Evolutionary conservation across 2,329 filamentous ascomycete genomes (phyloP), one percentile per base, ranked within the genome.

Genomic region (Leptoxyphium fumago): DNA sequence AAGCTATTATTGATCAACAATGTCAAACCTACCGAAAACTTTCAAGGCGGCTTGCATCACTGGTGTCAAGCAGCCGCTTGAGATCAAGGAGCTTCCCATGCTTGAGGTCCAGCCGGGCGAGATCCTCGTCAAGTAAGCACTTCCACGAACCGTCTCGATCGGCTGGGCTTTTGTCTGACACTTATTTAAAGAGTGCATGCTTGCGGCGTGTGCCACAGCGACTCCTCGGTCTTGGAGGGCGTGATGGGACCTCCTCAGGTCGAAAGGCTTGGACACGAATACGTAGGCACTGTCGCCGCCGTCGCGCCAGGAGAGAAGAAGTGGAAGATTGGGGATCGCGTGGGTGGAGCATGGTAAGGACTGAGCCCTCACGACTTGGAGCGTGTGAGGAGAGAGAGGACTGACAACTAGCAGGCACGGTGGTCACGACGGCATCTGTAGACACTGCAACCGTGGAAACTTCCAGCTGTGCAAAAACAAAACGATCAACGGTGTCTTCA

Each of bases 191-290:
- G 32, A 59, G 73, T 84, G 2, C 65, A 78, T 8, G 82, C 82
- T 5, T 84, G 78, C 52, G 82, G 82, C 38, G 73, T 88, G 41
- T 87, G 82, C 61, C 78, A 78, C 58, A 74, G 72, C 1, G 82
- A 86, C 52, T 48, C 63, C 15, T 62, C 59, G 43, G 61, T 73
- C 1, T 65, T 70, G 41, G 40, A 55, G 2, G 75, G 76, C 18
- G 53, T 61, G 4, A 63, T 80, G 38, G 75, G 74, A 10, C 69
- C 74, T 38, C 53, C 69, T 13, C 50, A 46, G 11, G 48, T 58
- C 44, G 30, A 50, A 1, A 45, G 52, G 13, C 50, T 58, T 0
- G 83, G 83, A 17, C 83, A 88, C 61, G 82, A 87, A 59, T 65
- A 81, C 29, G 73, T 87, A 44, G 82, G 82, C 10, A 73, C 75